Base-by-base conservation (phyloP, 345 rosid species). In the Eucalyptus caleyi region DNA sequence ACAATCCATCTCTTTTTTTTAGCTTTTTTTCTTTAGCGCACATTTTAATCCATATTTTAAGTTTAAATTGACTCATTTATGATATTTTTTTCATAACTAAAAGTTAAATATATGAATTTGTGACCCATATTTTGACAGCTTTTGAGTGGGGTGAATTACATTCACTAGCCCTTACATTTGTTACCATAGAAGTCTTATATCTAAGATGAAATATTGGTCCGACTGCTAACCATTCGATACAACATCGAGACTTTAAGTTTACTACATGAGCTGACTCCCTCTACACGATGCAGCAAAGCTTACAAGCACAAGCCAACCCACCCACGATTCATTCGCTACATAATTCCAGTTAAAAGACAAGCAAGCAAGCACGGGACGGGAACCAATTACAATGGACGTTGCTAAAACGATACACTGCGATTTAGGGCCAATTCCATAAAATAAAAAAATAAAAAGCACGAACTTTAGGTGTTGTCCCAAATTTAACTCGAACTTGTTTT, bases 21-120 rank as follows among this genome's bases (percentile, higher is more conserved):
- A 1, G 4, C 24, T 8, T 2, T 53, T 53, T 3, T 53, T 21
- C 26, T 21, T 21, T 53, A 21, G 5, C 59, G 2, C 11, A 0
- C 26, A 21, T 53, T 53, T 53, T 53, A 53, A 21, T 53, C 26
- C 5, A 21, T 53, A 21, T 53, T 53, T 53, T 53, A 8, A 53
- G 26, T 53, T 53, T 8, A 53, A 53, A 53, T 19, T 21, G 11
- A 8, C 26, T 53, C 11, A 2, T 21, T 21, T 21, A 21, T 53
- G 59, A 53, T 21, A 19, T 4, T 21, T 19, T 49, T 53, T 21
- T 53, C 11, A 53, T 53, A 21, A 53, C 59, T 53, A 53, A 53
- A 21, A 53, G 59, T 21, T 53, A 19, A 2, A 21, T 21, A 53
- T 4, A 53, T 19, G 59, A 53, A 53, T 53, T 53, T 2, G 59